Percentiles rank a stretch among this genome's conserved stretches.
Conservation (phyloP, 192 early-diverging fungal genomes). For the Funneliformis mosseae region DNA sequence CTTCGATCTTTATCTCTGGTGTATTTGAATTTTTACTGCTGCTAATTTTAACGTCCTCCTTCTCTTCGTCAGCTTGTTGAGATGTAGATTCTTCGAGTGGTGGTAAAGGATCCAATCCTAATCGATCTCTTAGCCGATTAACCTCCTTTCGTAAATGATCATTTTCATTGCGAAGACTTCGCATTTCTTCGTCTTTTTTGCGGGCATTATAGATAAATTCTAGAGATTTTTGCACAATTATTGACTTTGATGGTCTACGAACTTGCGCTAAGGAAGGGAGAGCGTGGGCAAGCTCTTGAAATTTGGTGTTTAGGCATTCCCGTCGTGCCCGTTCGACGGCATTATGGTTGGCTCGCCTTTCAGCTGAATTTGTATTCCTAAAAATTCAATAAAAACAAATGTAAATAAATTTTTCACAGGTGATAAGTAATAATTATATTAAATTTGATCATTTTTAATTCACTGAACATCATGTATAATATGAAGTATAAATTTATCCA, state of each 20-base stretch:
- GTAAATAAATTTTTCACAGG: neutral
- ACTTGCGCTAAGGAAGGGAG: slow-evolving; percentile 71
- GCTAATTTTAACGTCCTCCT: slow-evolving; percentile 18
- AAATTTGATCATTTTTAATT: slow-evolving; percentile 2
- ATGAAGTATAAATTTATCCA: too few relatives aligned
- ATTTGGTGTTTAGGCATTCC: slow-evolving; percentile 77
- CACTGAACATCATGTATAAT: neutral
- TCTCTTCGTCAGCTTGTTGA: slow-evolving; percentile 17
- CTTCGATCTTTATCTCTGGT: slow-evolving; percentile 21
- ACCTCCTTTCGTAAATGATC: slow-evolving; percentile 61
- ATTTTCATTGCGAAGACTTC: slow-evolving; percentile 53
- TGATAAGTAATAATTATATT: neutral
- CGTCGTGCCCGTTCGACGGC: slow-evolving; percentile 80
- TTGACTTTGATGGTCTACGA: slow-evolving; percentile 78
- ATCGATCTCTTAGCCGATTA: slow-evolving; percentile 58
- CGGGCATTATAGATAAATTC: slow-evolving; percentile 54
- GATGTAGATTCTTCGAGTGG: slow-evolving; percentile 10
- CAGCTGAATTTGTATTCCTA: slow-evolving; percentile 48
- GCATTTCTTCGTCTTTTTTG: slow-evolving; percentile 45
- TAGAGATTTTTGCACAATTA: slow-evolving; percentile 78
- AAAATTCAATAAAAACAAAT: neutral
- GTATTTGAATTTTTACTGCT: neutral
- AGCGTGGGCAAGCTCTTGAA: slow-evolving; percentile 82
- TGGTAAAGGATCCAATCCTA: slow-evolving; percentile 55
- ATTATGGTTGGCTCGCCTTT: slow-evolving; percentile 79